Evolutionary conservation across 495 filamentous ascomycete genomes (phyloP).

Genomic region (Evernia prunastri): DNA sequence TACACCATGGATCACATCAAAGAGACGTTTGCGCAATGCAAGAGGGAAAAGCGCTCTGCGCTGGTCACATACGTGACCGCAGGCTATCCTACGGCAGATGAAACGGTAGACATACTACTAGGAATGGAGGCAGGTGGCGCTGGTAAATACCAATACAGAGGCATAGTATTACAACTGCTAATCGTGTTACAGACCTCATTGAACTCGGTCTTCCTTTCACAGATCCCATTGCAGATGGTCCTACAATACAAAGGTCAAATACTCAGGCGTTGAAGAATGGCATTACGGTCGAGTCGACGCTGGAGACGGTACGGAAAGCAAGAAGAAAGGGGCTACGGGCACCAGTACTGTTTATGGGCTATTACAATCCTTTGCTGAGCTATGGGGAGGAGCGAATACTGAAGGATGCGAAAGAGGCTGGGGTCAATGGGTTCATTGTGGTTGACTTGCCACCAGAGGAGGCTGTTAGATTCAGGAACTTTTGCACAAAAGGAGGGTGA

Average conservation of each 20-base stretch:
- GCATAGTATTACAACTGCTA: not conserved
- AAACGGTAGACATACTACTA: conserved; percentile 76
- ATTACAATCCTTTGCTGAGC: conserved; percentile 91
- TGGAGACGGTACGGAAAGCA: conserved; percentile 74
- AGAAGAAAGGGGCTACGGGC: conserved; percentile 66
- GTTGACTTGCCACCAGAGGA: conserved; percentile 97
- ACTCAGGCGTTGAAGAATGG: conserved; percentile 83
- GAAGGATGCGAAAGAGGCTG: conserved; percentile 74
- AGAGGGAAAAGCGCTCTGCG: conserved; percentile 58
- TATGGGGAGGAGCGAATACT: conserved; percentile 91
- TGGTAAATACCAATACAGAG: conserved; percentile 44
- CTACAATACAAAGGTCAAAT: conserved; percentile 88
- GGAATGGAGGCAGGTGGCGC: conserved; percentile 90
- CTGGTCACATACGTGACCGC: conserved; percentile 96
- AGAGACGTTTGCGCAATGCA: conserved; percentile 81
- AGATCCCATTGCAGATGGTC: conserved; percentile 93
- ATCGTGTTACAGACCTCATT: conserved; percentile 56
- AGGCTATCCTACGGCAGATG: conserved; percentile 78
- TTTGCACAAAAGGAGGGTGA: conserved; percentile 69
- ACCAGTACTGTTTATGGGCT: conserved; percentile 93
- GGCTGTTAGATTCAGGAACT: conserved; percentile 81
- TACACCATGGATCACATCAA: conserved; percentile 69
- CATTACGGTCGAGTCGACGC: conserved; percentile 67
- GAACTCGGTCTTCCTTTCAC: conserved; percentile 89
- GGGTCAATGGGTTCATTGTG: conserved; percentile 95